These are phyloP conservation scores for Pseudognaphalium luteoalbum DNA, from an alignment of 129 eudicot genomes.

Conservation along the genomic window DNA sequence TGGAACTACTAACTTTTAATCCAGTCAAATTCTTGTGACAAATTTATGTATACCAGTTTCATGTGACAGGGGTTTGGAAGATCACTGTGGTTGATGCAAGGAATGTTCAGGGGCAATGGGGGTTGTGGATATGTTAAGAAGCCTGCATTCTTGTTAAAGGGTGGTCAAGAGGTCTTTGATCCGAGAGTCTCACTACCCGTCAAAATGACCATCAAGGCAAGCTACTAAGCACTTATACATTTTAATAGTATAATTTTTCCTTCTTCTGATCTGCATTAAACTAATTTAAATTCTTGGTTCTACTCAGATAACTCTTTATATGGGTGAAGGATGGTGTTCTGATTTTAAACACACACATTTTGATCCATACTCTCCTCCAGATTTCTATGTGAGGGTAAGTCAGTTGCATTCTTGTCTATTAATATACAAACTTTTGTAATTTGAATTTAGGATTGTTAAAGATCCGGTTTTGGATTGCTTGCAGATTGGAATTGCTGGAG, in stretches of 20 bases:
- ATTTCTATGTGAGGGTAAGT: conserved; percentile 83
- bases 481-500: conserved; percentile 91
- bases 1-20: neutral
- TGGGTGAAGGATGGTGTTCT: conserved; percentile 94
- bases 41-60: conserved; percentile 10
- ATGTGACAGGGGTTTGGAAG: conserved; percentile 70
- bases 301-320: conserved; percentile 67
- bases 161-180: conserved; percentile 57
- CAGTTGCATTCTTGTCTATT: neutral
- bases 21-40: neutral
- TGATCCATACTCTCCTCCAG: conserved; percentile 88
- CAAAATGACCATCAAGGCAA: conserved; percentile 63
- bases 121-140: conserved; percentile 92
- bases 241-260: neutral
- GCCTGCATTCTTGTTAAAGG: conserved; percentile 60
- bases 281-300: conserved; percentile 18
- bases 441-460: neutral
- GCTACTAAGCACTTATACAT: conserved; percentile 8
- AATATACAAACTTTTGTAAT: neutral
- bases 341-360: conserved; percentile 78
- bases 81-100: conserved; percentile 94
- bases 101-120: conserved; percentile 92
- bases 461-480: conserved; percentile 2
- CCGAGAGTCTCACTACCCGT: conserved; percentile 47
- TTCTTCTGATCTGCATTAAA: neutral